Percentiles rank a stretch among this genome's conserved stretches.
Evolutionary conservation across 495 filamentous ascomycete species (phyloP).

Genomic region (Tuber melanosporum): DNA sequence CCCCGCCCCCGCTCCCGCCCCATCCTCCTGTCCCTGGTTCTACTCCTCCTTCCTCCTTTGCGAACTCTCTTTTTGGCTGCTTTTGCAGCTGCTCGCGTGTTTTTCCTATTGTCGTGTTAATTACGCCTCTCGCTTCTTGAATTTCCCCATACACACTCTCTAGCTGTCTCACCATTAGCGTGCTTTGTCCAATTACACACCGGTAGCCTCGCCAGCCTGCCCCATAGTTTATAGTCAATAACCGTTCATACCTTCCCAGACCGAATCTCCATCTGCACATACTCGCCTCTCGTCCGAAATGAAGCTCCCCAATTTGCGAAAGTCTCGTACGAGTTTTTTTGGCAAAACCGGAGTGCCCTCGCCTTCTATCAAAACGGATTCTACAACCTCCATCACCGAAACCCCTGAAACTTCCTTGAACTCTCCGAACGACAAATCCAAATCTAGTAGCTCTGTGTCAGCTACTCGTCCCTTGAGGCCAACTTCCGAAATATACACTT

Average conservation of each 20-base stretch:
- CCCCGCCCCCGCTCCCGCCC: too few species aligned
- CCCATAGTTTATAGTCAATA: slow-evolving; percentile 6
- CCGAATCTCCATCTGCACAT: slow-evolving; percentile 20
- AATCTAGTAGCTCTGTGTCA: slow-evolving; percentile 22
- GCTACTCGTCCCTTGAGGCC: slow-evolving; percentile 21
- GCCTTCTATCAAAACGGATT: slow-evolving; percentile 27
- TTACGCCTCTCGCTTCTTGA: slow-evolving; percentile 34
- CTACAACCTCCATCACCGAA: slow-evolving; percentile 23
- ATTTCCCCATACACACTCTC: slow-evolving; percentile 28
- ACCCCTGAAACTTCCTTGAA: slow-evolving; percentile 7
- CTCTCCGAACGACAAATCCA: slow-evolving; percentile 13
- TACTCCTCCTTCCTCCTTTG: slow-evolving; percentile 5
- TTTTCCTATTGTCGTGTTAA: slow-evolving; percentile 27
- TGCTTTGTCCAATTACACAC: slow-evolving; percentile 18
- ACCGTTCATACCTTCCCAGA: slow-evolving; percentile 19
- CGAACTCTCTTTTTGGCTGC: slow-evolving; percentile 12
- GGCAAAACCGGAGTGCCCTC: slow-evolving; percentile 21
- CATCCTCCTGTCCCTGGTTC: slow-evolving; percentile 6
- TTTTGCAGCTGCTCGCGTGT: slow-evolving; percentile 13
- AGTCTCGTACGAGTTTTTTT: slow-evolving; percentile 18
- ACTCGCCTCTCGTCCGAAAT: slow-evolving; percentile 32
- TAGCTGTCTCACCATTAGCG: slow-evolving; percentile 26
- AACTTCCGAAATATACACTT: slow-evolving; percentile 23
- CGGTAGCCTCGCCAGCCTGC: neutral
- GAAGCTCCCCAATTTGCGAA: slow-evolving; percentile 27